phyloP scores from a whole-genome alignment of 805 yeast species.

The Schwanniomyces polymorphus region DNA sequence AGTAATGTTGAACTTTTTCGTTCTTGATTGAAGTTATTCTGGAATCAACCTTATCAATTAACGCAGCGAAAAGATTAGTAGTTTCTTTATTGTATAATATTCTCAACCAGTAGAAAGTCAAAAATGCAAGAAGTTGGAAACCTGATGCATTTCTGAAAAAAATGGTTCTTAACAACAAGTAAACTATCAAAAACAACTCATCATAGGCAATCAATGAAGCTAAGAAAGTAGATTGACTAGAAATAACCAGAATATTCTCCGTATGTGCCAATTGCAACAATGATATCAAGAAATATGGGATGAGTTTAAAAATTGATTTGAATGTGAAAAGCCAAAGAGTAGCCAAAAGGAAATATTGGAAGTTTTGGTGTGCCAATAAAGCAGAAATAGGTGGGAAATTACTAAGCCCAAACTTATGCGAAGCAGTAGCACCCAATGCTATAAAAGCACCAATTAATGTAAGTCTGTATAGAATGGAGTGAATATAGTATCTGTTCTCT shows the following conservation, averaged over 20 bases:
- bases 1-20: conserved; percentile 36
- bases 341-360: conserved; percentile 63
- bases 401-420: conserved; percentile 59
- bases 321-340: conserved; percentile 63
- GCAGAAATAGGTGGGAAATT: conserved; percentile 61
- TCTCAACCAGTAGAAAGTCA: conserved; percentile 69
- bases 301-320: conserved; percentile 61
- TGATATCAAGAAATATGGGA: conserved; percentile 61
- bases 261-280: conserved; percentile 51
- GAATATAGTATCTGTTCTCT: conserved; percentile 40
- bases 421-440: conserved; percentile 53
- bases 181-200: conserved; percentile 55
- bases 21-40: conserved; percentile 43
- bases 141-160: conserved; percentile 69
- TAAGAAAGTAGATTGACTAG: conserved; percentile 36
- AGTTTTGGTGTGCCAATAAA: conserved; percentile 70
- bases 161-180: conserved; percentile 58
- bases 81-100: conserved; percentile 55
- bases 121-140: conserved; percentile 58
- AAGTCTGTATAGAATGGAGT: conserved; percentile 54
- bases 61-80: conserved; percentile 39
- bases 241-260: conserved; percentile 41
- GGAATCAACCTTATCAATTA: conserved; percentile 45
- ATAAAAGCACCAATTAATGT: conserved; percentile 55
- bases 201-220: conserved; percentile 56